These are phyloP conservation scores for Suillus cothurnatus DNA, from an alignment of 768 basidiomycete genomes.

Conservation along the genomic window DNA sequence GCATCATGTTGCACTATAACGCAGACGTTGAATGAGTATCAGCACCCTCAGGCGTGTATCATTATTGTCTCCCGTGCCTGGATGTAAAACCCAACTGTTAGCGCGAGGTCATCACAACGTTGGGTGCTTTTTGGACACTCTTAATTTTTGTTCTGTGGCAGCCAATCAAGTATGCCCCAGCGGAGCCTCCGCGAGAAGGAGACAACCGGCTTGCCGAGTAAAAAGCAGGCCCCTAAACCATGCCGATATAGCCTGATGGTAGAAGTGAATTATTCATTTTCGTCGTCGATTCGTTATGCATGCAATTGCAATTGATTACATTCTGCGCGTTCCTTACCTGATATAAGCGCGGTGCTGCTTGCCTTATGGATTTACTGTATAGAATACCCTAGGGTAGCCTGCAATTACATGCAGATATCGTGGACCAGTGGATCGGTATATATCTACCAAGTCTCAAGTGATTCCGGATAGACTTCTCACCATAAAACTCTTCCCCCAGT, in stretches of 20 bases:
- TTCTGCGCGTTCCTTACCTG: slow-evolving; percentile 1
- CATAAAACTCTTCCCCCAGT: neutral
- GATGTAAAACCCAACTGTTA: neutral
- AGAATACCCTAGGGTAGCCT: neutral
- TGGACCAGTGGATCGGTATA: neutral
- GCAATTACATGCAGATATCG: neutral
- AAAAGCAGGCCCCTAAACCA: neutral
- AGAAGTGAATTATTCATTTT: slow-evolving; percentile 7
- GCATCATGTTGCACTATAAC: neutral
- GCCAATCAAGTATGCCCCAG: slow-evolving; percentile 4
- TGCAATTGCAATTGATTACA: neutral
- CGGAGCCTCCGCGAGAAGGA: slow-evolving; percentile 4
- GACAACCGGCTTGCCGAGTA: neutral
- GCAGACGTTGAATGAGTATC: neutral
- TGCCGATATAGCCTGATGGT: slow-evolving; percentile 2
- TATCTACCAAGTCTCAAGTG: slow-evolving; percentile 1
- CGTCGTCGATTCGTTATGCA: neutral
- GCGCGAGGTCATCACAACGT: slow-evolving; percentile 2
- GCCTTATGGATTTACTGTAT: slow-evolving; percentile 9
- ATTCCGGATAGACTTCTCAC: neutral
- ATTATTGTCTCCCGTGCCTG: neutral
- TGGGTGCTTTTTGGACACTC: neutral
- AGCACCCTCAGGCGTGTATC: slow-evolving; percentile 7
- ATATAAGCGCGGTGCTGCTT: neutral
- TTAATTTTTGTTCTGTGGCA: slow-evolving; percentile 6